Evolutionary conservation across 305 asterid genomes (phyloP).

Genomic region (Ilex paraguariensis): DNA sequence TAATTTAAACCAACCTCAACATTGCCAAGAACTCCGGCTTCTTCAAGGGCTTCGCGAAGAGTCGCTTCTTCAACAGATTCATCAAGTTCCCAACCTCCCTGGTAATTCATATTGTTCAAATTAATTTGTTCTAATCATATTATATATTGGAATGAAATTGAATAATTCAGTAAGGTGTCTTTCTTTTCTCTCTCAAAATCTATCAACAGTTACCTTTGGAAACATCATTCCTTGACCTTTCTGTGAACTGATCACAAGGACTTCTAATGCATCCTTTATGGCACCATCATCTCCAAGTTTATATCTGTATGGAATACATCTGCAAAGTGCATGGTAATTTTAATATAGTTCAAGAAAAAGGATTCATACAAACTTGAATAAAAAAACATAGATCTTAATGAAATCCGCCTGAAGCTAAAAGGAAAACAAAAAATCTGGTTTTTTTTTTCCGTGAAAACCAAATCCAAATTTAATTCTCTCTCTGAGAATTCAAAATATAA

Average conservation of each 20-base stretch:
- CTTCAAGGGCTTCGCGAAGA: constrained; percentile 65
- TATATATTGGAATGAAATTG: too few species aligned
- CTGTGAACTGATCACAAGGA: constrained; percentile 60
- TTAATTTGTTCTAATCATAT: background rate
- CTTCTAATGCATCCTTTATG: constrained; percentile 40
- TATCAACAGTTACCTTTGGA: constrained; percentile 43
- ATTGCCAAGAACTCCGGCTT: constrained; percentile 72
- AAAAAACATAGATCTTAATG: background rate
- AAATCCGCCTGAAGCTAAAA: too few species aligned
- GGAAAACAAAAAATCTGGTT: background rate
- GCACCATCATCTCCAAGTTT: constrained; percentile 28
- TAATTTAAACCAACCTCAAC: constrained; percentile 37
- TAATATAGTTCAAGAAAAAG: too few species aligned
- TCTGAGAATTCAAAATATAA: background rate
- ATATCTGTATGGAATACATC: constrained; percentile 67
- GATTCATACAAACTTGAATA: background rate
- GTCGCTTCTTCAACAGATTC: constrained; percentile 73
- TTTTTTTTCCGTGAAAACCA: background rate
- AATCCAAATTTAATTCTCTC: background rate
- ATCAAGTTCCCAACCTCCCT: constrained; percentile 86
- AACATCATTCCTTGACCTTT: constrained; percentile 67
- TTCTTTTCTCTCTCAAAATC: too few species aligned
- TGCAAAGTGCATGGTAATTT: constrained; percentile 11
- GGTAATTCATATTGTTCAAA: background rate
- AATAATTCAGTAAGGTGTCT: too few species aligned